Conservation (phyloP, 805 yeast genomes). For the Metschnikowia henanensis region DNA sequence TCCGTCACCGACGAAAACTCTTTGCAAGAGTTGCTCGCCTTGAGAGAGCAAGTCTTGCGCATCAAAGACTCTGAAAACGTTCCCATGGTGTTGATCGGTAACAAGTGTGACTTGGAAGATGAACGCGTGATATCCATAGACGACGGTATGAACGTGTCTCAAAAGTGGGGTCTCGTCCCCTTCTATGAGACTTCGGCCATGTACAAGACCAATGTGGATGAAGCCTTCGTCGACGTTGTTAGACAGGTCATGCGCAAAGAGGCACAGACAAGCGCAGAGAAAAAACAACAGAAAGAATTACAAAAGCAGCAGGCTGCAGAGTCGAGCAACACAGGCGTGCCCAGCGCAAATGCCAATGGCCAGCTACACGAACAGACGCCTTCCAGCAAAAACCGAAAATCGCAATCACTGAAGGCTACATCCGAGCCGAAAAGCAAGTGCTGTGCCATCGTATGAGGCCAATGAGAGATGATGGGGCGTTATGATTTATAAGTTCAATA, state of each 20-base stretch:
- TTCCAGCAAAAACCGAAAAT: constrained; percentile 13
- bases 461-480: neutral
- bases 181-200: constrained; percentile 95
- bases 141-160: constrained; percentile 81
- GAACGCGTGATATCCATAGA: constrained; percentile 77
- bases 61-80: constrained; percentile 76
- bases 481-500: neutral
- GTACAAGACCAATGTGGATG: constrained; percentile 85
- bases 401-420: constrained; percentile 11
- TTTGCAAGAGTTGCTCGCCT: constrained; percentile 70
- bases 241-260: constrained; percentile 86
- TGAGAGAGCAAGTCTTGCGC: constrained; percentile 80
- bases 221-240: constrained; percentile 84
- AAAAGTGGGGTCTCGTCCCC: constrained; percentile 86
- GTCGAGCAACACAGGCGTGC: constrained; percentile 4
- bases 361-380: constrained; percentile 11
- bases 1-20: constrained; percentile 65
- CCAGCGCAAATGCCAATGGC: constrained; percentile 3
- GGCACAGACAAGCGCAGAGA: constrained; percentile 44
- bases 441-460: constrained; percentile 17
- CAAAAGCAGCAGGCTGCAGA: constrained; percentile 36
- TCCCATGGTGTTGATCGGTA: constrained; percentile 90
- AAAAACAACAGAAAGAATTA: constrained; percentile 43
- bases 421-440: constrained; percentile 17
- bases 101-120: constrained; percentile 80